phyloP scores from a whole-genome alignment of 208 protist species.

The Novymonas esmeraldas region DNA sequence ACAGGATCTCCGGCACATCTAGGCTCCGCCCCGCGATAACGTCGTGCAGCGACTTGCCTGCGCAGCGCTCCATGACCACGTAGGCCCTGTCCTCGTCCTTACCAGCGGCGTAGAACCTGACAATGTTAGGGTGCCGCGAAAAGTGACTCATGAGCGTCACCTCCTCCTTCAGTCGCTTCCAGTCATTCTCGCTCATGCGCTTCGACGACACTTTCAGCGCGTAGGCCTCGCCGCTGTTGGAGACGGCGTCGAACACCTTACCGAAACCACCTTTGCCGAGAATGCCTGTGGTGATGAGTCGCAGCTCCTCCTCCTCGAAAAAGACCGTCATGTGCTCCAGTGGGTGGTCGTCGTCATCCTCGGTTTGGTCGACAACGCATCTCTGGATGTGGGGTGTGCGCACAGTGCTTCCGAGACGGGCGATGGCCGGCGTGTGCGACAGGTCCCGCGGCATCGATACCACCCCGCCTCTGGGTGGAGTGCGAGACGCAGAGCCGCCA shows the following conservation, averaged over 20 bases:
- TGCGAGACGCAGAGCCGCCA: slow-evolving; percentile 10
- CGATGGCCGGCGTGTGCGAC: slow-evolving; percentile 74
- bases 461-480: slow-evolving; percentile 25
- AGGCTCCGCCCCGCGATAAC: slow-evolving; percentile 66
- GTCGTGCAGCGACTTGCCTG: slow-evolving; percentile 74
- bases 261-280: slow-evolving; percentile 89
- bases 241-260: slow-evolving; percentile 77
- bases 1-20: slow-evolving; percentile 78
- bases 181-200: slow-evolving; percentile 79
- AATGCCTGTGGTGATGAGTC: slow-evolving; percentile 64
- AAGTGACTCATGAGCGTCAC: slow-evolving; percentile 89
- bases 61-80: slow-evolving; percentile 89
- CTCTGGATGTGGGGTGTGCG: slow-evolving; percentile 78
- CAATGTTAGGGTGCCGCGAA: slow-evolving; percentile 86
- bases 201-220: slow-evolving; percentile 89
- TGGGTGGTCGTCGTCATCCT: slow-evolving; percentile 61
- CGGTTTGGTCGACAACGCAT: slow-evolving; percentile 46
- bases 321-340: slow-evolving; percentile 70
- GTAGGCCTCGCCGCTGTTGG: slow-evolving; percentile 74
- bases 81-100: slow-evolving; percentile 77
- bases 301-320: slow-evolving; percentile 76
- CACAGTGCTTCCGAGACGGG: slow-evolving; percentile 57
- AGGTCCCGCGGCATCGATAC: slow-evolving; percentile 75
- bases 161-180: slow-evolving; percentile 83
- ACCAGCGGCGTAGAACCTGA: slow-evolving; percentile 79